Conservation (phyloP, 2,329 filamentous ascomycete species). For the Alternaria consortialis region DNA sequence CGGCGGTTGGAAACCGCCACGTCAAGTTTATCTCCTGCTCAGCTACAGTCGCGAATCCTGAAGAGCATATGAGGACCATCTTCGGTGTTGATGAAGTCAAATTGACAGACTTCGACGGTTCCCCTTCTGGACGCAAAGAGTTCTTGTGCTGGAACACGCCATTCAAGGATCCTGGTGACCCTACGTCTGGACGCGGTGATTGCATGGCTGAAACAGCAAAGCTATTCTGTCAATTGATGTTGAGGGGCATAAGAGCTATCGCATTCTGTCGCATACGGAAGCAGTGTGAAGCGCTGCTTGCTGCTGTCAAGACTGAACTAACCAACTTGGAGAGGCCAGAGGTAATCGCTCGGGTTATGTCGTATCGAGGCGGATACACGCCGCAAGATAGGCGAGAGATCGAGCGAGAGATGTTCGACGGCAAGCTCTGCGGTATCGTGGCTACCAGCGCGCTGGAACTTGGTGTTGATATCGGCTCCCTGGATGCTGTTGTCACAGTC, state of each 20-base stretch:
- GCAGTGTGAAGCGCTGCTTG: constrained; percentile 85
- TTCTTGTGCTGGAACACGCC: constrained; percentile 99
- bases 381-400: constrained; percentile 88
- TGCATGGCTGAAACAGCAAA: constrained; percentile 86
- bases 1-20: constrained; percentile 83
- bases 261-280: constrained; percentile 90
- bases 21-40: constrained; percentile 96
- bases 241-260: constrained; percentile 89
- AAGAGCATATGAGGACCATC: constrained; percentile 91
- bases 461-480: constrained; percentile 91
- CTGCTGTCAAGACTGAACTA: constrained; percentile 81
- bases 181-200: constrained; percentile 84
- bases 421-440: constrained; percentile 89
- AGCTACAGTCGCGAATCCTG: constrained; percentile 92
- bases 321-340: constrained; percentile 76
- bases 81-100: constrained; percentile 85
- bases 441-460: constrained; percentile 93
- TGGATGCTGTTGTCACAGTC: constrained; percentile 93
- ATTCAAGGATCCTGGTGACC: constrained; percentile 87
- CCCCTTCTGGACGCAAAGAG: constrained; percentile 90
- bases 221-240: constrained; percentile 86
- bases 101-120: constrained; percentile 89
- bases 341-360: constrained; percentile 84
- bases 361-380: constrained; percentile 94
- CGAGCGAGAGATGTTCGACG: constrained; percentile 96